Base-by-base conservation (phyloP, 306 rosid species). In the Senna siamea region DNA sequence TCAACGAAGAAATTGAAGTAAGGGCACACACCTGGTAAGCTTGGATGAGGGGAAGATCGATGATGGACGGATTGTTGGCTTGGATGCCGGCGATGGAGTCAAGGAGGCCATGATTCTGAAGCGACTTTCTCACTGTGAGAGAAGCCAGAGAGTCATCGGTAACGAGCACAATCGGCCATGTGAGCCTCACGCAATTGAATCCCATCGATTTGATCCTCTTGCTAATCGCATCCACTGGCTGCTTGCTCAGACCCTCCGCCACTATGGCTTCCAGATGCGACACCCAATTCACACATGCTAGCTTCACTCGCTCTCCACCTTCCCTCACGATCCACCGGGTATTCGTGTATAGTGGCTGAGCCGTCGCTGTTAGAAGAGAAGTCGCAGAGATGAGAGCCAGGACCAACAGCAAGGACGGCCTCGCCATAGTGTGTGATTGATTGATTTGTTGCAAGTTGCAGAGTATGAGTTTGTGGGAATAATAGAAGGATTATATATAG, bases 181-280 rank as follows among this genome's bases (percentile, higher is more conserved):
- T 91, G 43, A 94, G 91, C 68, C 98, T 84, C 6, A 91, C 98
- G 76, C 98, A 94, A 82, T 94, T 94, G 75, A 94, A 91, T 19
- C 98, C 98, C 82, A 91, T 76, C 8, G 86, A 72, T 20, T 59
- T 53, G 12, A 94, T 83, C 1, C 72, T 77, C n/a, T 38, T 44
- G 0, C 97, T 80, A 19, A 94, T 87, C 26, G 32, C 77, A 41
- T 85, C 96, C 66, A 89, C 19, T 0, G 97, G 97, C 76, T 85
- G 81, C 76, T 88, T 94, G 75, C 89, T 89, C 0, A 94, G 94
- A 7, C 98, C 98, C 69, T 94, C 98, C 0, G 97, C 93, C 41
- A 91, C 93, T 51, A 85, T 66, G 17, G 84, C 44, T 2, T 91
- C 96, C 30, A 94, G 81, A 79, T 94, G 97, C 2, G 97, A 66